Percentiles rank a stretch among this genome's conserved stretches.
Conservation (phyloP, 345 rosid species). For the Mercurialis annua region DNA sequence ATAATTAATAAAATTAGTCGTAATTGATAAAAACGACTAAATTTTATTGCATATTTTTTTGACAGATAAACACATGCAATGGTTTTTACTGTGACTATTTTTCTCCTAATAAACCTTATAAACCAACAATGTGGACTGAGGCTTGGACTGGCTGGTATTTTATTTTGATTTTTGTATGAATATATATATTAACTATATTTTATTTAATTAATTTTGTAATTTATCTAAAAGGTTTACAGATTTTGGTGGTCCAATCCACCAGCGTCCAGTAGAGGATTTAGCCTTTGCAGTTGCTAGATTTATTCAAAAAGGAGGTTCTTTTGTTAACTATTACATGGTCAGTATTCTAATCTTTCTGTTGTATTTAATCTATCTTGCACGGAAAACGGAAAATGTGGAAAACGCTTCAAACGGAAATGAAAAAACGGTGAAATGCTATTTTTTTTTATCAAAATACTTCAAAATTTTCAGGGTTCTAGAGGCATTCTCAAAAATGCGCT, state of each 20-base stretch:
- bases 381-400: too few relatives aligned
- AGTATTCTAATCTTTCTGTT: not conserved
- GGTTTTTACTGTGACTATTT: conserved; percentile 30
- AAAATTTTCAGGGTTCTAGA: too few relatives aligned
- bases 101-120: conserved; percentile 33
- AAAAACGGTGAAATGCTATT: too few relatives aligned
- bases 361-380: too few relatives aligned
- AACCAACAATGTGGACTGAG: conserved; percentile 35
- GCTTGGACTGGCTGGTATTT: conserved; percentile 32
- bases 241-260: conserved; percentile 29
- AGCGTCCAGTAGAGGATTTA: conserved; percentile 29
- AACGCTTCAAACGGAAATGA: too few relatives aligned
- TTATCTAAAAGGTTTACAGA: conserved; percentile 24
- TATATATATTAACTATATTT: not conserved
- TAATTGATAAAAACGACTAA: not conserved
- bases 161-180: not conserved
- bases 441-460: too few relatives aligned
- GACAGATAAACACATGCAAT: conserved; percentile 32
- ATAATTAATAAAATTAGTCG: not conserved
- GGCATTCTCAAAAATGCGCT: too few relatives aligned
- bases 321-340: conserved; percentile 36
- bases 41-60: not conserved
- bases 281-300: conserved; percentile 35
- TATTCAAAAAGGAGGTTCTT: conserved; percentile 31
- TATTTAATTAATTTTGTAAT: not conserved